phyloP scores from a whole-genome alignment of 2,329 filamentous ascomycete genomes.

The Fusarium humuli region DNA sequence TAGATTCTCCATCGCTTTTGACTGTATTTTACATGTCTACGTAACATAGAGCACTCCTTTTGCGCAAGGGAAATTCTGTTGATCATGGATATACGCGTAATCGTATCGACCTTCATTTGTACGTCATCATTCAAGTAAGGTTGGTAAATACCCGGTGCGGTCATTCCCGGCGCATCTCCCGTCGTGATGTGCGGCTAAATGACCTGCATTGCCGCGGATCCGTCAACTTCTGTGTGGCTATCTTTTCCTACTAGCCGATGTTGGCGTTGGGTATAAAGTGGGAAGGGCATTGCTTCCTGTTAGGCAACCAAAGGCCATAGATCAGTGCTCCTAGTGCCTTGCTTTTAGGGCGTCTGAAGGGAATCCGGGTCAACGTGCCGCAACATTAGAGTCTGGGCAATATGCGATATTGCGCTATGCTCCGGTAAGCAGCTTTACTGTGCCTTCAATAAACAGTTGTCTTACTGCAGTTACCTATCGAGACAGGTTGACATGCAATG shows the following conservation, averaged over 20 bases:
- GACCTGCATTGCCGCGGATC: not conserved
- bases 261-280: not conserved
- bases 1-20: not conserved
- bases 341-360: not conserved
- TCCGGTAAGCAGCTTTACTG: not conserved
- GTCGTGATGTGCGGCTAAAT: constrained; percentile 1
- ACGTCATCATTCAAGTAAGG: not conserved
- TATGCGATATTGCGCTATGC: not conserved
- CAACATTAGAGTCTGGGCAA: not conserved
- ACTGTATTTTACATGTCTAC: too few species aligned
- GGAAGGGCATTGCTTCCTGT: not conserved
- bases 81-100: too few species aligned
- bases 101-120: not conserved
- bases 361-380: not conserved
- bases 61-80: too few species aligned
- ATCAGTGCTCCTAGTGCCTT: not conserved
- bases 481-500: not conserved
- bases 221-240: not conserved
- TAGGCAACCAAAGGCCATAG: not conserved
- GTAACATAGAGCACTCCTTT: too few species aligned
- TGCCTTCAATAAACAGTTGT: not conserved
- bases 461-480: not conserved
- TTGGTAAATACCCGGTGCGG: constrained; percentile 5
- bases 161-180: not conserved
- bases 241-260: not conserved